Evolutionary conservation across 2,329 filamentous ascomycete species (phyloP).

Genomic region (Zymoseptoria brevis): DNA sequence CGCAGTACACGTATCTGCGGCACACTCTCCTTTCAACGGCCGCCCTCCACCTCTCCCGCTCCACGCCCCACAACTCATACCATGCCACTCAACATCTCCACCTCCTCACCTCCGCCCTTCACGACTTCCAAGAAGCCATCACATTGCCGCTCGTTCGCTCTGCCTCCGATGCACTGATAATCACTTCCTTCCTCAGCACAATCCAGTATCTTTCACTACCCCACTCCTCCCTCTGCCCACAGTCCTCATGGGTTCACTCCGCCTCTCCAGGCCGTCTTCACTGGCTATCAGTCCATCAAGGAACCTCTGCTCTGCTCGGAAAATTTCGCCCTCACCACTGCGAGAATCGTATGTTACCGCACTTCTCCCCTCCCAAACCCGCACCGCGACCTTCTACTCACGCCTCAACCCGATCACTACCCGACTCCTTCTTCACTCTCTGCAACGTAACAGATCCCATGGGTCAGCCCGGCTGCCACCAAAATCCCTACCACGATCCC

Average conservation of each 20-base stretch:
- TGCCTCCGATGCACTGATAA: conserved; percentile 8
- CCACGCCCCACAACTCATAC: neutral
- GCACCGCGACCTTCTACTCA: neutral
- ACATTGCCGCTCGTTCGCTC: conserved; percentile 4
- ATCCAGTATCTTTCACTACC: conserved; percentile 4
- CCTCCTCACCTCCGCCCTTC: conserved; percentile 6
- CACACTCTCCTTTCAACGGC: conserved; percentile 8
- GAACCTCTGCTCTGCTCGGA: conserved; percentile 6
- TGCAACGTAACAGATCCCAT: conserved; percentile 8
- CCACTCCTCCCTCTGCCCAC: neutral
- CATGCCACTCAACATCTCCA: conserved; percentile 3
- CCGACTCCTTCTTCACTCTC: conserved; percentile 3
- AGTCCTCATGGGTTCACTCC: conserved; percentile 6
- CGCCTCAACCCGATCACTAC: neutral
- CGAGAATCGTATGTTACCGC: conserved; percentile 3
- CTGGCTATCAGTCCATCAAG: conserved; percentile 10
- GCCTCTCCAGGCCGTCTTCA: conserved; percentile 3
- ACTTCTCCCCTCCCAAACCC: conserved; percentile 4
- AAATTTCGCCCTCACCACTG: conserved; percentile 8
- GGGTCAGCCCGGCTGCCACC: conserved; percentile 6
- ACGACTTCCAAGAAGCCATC: conserved; percentile 8
- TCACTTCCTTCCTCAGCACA: conserved; percentile 9
- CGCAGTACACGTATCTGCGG: conserved; percentile 7
- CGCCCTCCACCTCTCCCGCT: conserved; percentile 5
- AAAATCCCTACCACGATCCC: conserved; percentile 11